Conservation (phyloP, 176 grass and related monocot genomes). For the Musa itinerans region DNA sequence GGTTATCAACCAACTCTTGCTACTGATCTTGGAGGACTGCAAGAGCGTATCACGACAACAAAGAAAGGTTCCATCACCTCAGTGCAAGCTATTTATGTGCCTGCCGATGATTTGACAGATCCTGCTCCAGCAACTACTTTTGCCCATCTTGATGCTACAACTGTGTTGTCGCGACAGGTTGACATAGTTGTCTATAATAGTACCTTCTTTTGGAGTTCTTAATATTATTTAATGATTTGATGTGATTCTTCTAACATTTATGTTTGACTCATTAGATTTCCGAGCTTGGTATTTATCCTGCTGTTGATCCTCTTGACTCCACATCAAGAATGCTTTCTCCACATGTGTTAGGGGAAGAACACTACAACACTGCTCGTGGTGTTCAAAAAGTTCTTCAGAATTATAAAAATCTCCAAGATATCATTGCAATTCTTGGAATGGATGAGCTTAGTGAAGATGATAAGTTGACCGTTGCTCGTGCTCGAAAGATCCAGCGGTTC, state of each 20-base stretch:
- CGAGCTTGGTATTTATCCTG: conserved; percentile 28
- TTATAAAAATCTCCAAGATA: conserved; percentile 26
- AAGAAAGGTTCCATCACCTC: conserved; percentile 27
- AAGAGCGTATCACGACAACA: conserved; percentile 28
- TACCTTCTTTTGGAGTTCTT: neutral
- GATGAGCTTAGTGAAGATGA: conserved; percentile 34
- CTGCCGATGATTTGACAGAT: conserved; percentile 28
- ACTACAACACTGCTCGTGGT: conserved; percentile 28
- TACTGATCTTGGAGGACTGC: conserved; percentile 21
- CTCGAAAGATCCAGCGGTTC: conserved; percentile 28
- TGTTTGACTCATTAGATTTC: conserved; percentile 19
- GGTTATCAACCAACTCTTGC: conserved; percentile 27
- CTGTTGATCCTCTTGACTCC: conserved; percentile 29
- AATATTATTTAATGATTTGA: neutral
- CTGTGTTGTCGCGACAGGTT: conserved; percentile 12
- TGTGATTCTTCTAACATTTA: neutral
- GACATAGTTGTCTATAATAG: neutral
- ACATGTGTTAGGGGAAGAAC: conserved; percentile 24
- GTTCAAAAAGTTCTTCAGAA: conserved; percentile 29
- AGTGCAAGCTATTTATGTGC: conserved; percentile 31
- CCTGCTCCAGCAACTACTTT: conserved; percentile 30
- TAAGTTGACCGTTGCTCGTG: conserved; percentile 27
- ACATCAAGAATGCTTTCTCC: conserved; percentile 33
- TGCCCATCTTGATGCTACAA: conserved; percentile 28
- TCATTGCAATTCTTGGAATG: conserved; percentile 27